Base-by-base conservation (phyloP, 768 basidiomycete genomes). In the Mrakia gelida region DNA sequence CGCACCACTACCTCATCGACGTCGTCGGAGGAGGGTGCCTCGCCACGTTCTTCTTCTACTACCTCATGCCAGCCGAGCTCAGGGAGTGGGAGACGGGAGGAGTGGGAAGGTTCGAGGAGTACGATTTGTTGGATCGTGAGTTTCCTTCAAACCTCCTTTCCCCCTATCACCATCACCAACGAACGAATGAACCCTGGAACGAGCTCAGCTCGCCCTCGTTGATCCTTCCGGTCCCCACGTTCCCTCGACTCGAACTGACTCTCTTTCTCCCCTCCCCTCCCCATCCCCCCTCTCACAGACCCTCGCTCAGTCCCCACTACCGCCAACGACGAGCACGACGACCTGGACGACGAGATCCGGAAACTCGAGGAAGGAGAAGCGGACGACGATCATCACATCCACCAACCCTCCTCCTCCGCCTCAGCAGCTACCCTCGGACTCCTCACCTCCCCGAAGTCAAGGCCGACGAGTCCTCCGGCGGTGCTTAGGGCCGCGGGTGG, bases 1-100 rank as follows among this genome's bases (percentile, higher is more conserved):
- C 78, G 16, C 78, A 79, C 85, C 96, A 98, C 86, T 98, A 98
- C 87, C 91, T 99, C 82, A 95, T 99, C 85, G 97, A 99, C 83
- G 93, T 98, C 83, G 93, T 94, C 71, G 92, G 91, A 15, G 97
- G 97, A 21, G 93, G 92, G 0, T 96, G 95, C 83, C 88, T 99
- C 80, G 91, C 95, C 68, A 91, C 91, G 54, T 88, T 89, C 28
- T 91, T 89, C 82, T 98, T 98, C 87, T 98, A 94, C 86, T 82
- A 92, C 80, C 91, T 91, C 85, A 90, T 98, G 82, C 94, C 95
- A 0, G 90, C 92, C 80, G 90, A 91, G 77, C 87, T 96, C 80
- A 62, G 63, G 68, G 78, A 77, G 41, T 77, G 70, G 59, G 49
- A 80, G n/a, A 70, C 62, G 8, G 76, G 76, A 41, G 54, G 73